phyloP scores from a whole-genome alignment of 805 yeast species.

The Danielia oregonensis region DNA sequence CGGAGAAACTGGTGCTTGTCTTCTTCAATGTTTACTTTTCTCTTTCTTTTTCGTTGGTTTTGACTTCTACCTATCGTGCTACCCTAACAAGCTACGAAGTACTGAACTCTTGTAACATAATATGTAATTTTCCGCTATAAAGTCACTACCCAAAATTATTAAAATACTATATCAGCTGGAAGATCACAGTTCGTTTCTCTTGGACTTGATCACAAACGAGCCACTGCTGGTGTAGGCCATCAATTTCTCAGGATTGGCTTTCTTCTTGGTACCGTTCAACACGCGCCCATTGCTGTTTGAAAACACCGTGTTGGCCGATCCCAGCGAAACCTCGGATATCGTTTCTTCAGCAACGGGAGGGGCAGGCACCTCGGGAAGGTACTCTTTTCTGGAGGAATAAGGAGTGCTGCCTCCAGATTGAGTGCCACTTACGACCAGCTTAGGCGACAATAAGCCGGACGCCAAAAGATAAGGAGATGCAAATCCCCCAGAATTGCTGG shows the following conservation, averaged over 20 bases:
- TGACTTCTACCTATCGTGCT: too few relatives aligned
- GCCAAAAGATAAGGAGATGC: conserved; percentile 68
- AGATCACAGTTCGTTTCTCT: conserved; percentile 14
- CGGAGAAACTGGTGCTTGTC: too few relatives aligned
- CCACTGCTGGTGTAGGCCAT: conserved; percentile 41
- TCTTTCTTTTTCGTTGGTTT: too few relatives aligned
- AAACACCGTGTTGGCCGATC: conserved; percentile 7
- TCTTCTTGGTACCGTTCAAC: conserved; percentile 18
- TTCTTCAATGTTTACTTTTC: too few relatives aligned
- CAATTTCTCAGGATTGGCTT: conserved; percentile 28
- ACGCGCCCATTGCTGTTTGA: conserved; percentile 24
- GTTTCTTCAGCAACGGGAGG: background rate
- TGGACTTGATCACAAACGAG: conserved; percentile 34
- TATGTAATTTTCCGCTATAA: too few relatives aligned
- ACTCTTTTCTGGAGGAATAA: conserved; percentile 7
- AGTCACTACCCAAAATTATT: too few relatives aligned
- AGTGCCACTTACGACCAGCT: conserved; percentile 9
- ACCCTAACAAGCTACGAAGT: too few relatives aligned
- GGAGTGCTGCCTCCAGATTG: conserved; percentile 7
- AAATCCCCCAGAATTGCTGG: conserved; percentile 41
- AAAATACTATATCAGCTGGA: background rate
- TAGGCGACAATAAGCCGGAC: conserved; percentile 57
- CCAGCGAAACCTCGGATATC: background rate
- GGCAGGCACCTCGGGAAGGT: conserved; percentile 4
- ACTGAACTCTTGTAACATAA: too few relatives aligned